Conservation (phyloP, 805 yeast genomes). For the Pichia nakasei region DNA sequence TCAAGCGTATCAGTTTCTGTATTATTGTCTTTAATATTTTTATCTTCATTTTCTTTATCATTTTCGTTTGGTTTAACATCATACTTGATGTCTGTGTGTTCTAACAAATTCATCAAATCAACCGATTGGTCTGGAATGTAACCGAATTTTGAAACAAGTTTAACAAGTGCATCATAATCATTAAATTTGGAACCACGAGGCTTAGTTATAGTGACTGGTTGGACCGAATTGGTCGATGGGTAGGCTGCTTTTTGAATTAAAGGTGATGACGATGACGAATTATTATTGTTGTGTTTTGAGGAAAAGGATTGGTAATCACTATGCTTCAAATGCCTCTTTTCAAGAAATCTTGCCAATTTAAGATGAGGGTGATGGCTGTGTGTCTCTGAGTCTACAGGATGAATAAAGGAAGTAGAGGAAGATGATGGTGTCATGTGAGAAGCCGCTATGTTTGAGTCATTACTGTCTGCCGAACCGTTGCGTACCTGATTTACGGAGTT, state of each 20-base stretch:
- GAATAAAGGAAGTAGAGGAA: constrained; percentile 4
- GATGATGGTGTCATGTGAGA: neutral
- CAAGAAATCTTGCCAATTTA: constrained; percentile 12
- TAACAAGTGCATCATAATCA: constrained; percentile 8
- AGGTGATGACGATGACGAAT: neutral
- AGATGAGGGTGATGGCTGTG: constrained; percentile 7
- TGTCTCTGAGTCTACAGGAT: constrained; percentile 11
- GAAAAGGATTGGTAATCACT: too few relatives aligned
- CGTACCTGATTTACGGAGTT: neutral
- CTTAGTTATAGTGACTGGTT: neutral
- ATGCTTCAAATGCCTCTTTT: constrained; percentile 8
- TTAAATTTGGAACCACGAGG: constrained; percentile 7
- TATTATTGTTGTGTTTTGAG: neutral
- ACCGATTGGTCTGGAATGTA: constrained; percentile 10
- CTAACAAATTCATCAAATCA: constrained; percentile 5
- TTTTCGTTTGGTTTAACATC: neutral
- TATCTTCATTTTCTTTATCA: neutral
- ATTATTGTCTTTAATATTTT: neutral
- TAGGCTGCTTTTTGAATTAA: neutral
- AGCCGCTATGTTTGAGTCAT: neutral
- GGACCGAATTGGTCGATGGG: neutral
- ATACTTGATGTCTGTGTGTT: neutral
- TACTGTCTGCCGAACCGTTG: neutral
- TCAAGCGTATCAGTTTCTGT: neutral
- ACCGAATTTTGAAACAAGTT: constrained; percentile 12